Evolutionary conservation across 2,329 filamentous ascomycete species (phyloP), one percentile per base, ranked within the genome.

Genomic region (Fusarium sp.): DNA sequence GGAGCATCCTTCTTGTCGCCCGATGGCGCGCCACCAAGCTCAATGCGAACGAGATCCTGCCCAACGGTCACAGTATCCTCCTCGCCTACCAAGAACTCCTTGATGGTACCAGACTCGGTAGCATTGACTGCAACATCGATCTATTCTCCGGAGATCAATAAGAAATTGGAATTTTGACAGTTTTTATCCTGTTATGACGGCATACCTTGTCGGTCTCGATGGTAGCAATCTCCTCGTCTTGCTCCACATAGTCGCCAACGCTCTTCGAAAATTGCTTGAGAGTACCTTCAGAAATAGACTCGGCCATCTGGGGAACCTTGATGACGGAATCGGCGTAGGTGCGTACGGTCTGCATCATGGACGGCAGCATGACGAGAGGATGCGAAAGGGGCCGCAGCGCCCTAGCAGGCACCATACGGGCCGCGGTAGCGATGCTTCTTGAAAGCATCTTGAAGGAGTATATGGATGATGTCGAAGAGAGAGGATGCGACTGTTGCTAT

Each of bases 81-180:
- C 80, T 98, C 96, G 67, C 89, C 93, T 68, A 91, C 96, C 32
- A 98, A 85, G 59, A 97, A 89, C 80, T 98, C 94, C 80, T 93
- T 97, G 81, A 99, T 93, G 30, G 89, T 92, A 71, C 96, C 96
- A 40, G 95, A 89, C 74, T 95, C 90, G 9, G 96, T 93, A 17
- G 96, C 94, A 80, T 97, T 98, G 76, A 99, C 94, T 25, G 95
- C 91, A 45, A 99, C 93, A 79, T 99, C 96, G 77, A 98, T 98
- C 94, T 96, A 67, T 10, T 27, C 25, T 27, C 33, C 45, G 33
- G 17, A 46, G 20, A 52, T 71, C 54, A 71, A 49, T 45, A 39
- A 48, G 25, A 30, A 47, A 43, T 30, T 46, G 19, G 20, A 20
- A 33, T 14, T n/a, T 37, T 33, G 25, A 52, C 25, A 35, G 45